Evolutionary conservation across 805 yeast species (phyloP).

Genomic region (Nakazawaea pomicola): DNA sequence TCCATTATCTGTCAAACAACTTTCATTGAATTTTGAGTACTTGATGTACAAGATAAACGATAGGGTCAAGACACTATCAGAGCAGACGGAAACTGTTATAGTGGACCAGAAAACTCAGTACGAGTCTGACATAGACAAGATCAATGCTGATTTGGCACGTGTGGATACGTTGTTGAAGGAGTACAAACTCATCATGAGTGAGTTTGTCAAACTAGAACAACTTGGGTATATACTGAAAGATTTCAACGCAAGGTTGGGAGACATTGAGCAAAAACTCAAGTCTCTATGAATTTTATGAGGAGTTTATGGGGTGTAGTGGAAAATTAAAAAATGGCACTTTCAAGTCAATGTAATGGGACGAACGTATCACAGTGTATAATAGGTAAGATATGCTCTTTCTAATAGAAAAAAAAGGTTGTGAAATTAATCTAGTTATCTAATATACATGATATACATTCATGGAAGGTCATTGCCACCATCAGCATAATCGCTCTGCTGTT

Average conservation of each 20-base stretch:
- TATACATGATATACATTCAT: background rate
- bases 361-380: no score
- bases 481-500: conserved; percentile 16
- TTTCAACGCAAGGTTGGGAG: conserved; percentile 20
- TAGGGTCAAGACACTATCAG: conserved; percentile 37
- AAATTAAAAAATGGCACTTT: background rate
- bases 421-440: background rate
- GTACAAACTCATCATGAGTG: conserved; percentile 22
- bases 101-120: conserved; percentile 19
- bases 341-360: no score
- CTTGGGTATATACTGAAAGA: conserved; percentile 25
- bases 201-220: conserved; percentile 30
- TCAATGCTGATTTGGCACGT: conserved; percentile 17
- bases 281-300: background rate
- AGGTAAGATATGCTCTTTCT: no score
- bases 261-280: conserved; percentile 18
- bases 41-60: conserved; percentile 58
- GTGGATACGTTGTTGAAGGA: conserved; percentile 18
- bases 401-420: no score
- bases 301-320: no score
- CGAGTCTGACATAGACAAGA: conserved; percentile 18
- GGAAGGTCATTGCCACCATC: conserved; percentile 21
- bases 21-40: conserved; percentile 62
- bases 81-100: conserved; percentile 23
- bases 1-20: conserved; percentile 55